These are phyloP conservation scores for Acanthamoeba pearcei DNA, from an alignment of 208 protist genomes.

Conservation along the genomic window DNA sequence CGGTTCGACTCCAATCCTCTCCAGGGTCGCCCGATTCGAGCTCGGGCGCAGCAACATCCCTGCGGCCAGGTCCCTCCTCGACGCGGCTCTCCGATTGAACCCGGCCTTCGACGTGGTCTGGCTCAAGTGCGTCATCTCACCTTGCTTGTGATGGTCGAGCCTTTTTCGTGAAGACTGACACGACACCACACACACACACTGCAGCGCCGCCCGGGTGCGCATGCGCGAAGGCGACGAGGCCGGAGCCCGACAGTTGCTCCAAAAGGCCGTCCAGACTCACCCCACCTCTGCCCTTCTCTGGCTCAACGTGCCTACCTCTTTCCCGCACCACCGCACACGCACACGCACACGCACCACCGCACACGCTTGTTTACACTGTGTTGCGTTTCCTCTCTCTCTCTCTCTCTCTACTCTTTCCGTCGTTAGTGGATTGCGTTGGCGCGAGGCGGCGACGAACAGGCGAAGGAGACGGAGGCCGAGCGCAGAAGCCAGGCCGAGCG, in stretches of 20 bases:
- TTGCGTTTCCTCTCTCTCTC: not conserved
- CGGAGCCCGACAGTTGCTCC: not conserved
- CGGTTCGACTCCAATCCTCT: not conserved
- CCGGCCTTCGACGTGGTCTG: conserved; percentile 27
- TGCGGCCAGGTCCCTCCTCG: not conserved
- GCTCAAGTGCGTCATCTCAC: not conserved
- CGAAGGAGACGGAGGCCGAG: not conserved
- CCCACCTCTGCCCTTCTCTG: conserved; percentile 10
- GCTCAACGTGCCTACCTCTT: not conserved
- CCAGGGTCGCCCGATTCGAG: conserved; percentile 16
- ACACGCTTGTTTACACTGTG: not conserved
- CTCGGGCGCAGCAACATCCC: not conserved
- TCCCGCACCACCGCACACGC: not conserved
- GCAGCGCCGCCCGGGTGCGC: not conserved
- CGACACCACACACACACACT: not conserved
- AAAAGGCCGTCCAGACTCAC: not conserved
- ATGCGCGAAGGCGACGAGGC: not conserved
- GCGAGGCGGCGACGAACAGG: not conserved
- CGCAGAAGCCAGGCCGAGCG: not conserved
- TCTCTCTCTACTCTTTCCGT: not conserved
- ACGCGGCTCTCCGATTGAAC: not conserved
- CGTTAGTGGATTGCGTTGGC: not conserved
- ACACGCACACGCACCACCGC: too few species aligned
- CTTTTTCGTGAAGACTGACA: not conserved
- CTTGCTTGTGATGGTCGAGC: not conserved